A percentile compares a stretch with the other conserved stretches of the same genome.
Conservation (phyloP, 1,284 basidiomycete species). For the Flammula alnicola region DNA sequence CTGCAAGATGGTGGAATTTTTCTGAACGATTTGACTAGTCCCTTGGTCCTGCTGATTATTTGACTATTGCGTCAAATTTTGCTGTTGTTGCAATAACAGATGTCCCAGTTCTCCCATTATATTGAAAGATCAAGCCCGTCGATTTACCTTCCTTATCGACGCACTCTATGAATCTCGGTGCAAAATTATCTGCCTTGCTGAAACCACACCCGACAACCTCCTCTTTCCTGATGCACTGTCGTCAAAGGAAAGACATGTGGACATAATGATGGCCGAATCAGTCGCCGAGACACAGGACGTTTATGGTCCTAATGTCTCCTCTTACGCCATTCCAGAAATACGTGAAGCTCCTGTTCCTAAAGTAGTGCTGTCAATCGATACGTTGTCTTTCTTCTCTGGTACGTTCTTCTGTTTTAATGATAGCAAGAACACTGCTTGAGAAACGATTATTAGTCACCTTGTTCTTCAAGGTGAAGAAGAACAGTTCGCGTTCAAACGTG, state of each 20-base stretch:
- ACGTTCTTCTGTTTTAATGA: too few species aligned
- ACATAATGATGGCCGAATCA: conserved; percentile 64
- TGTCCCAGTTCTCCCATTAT: conserved; percentile 61
- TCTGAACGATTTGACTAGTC: conserved; percentile 38
- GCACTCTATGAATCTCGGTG: conserved; percentile 61
- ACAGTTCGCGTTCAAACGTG: conserved; percentile 71
- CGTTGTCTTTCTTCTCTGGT: conserved; percentile 58
- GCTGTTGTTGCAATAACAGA: conserved; percentile 62
- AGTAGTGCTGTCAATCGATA: conserved; percentile 42
- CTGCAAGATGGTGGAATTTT: neutral
- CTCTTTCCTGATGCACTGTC: conserved; percentile 44
- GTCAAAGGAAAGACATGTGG: conserved; percentile 36
- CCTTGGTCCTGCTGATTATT: conserved; percentile 72
- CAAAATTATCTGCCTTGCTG: conserved; percentile 49
- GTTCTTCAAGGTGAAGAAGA: conserved; percentile 59
- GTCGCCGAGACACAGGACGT: conserved; percentile 60
- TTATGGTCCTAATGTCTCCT: conserved; percentile 64
- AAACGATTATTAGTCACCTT: neutral
- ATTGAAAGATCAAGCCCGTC: conserved; percentile 72
- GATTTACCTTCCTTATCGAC: conserved; percentile 76
- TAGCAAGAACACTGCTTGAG: neutral
- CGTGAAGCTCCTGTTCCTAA: conserved; percentile 35
- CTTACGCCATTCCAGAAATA: conserved; percentile 54
- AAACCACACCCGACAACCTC: conserved; percentile 52
- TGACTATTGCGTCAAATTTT: conserved; percentile 61